Base-by-base conservation (phyloP, 257 asterid genomes). In the Capsicum baccatum region DNA sequence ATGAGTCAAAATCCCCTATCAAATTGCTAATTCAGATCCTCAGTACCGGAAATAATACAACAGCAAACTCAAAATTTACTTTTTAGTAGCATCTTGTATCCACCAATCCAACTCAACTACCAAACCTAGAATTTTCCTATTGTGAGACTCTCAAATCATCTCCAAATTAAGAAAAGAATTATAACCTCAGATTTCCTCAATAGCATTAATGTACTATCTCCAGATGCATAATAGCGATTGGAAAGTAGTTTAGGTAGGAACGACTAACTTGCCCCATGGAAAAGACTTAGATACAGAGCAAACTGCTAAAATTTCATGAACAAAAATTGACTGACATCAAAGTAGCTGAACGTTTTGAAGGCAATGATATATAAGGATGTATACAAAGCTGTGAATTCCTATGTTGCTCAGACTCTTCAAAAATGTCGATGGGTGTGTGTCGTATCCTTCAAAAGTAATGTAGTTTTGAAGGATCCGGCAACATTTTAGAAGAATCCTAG, bases 31-130 rank as follows among this genome's bases (percentile, higher is more conserved):
- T 44, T 44, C 57, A 47, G 37, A 47, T 73, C 59, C 16, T 3
- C 1, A 16, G 10, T 0, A 73, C 59, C 17, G 48, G 59, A 73
- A 37, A 48, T 14, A 73, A 19, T 73, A 48, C 80, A 73, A 50
- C 44, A 15, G 21, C 2, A 2, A 21, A 52, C 14, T 21, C 47
- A 7, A 21, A 21, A 74, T 19, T 11, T 47, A 71, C 81, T 50
- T 52, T 76, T 52, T 76, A 21, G 81, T 52, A 76, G 47, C 63
- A 76, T 76, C 39, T 73, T 48, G 42, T 19, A 14, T n/a, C 59
- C 35, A 19, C 8, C 80, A 74, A 50, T 74, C 62, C 81, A 21
- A 52, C 62, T 76, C 62, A 76, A 13, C 47, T 70, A 16, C 35
- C 37, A 70, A 70, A 70, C 17, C 37, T 44, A 9, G 55, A 42